Conservation (phyloP, 164 flowering plant species). For the Hamamelis virginiana region DNA sequence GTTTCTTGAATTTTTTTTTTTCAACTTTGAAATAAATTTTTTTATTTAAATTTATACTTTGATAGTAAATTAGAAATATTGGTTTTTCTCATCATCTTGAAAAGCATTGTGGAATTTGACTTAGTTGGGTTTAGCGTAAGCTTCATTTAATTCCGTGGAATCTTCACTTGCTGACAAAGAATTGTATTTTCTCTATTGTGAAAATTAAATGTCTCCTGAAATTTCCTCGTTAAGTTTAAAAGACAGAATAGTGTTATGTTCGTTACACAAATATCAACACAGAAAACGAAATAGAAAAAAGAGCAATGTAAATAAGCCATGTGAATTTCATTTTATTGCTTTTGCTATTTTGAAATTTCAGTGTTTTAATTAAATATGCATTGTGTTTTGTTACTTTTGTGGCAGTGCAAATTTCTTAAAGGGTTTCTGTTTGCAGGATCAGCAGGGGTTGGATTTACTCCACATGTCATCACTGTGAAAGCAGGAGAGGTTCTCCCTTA, state of each 20-base stretch:
- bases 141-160: too few relatives aligned
- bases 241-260: too few relatives aligned
- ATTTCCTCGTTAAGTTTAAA: neutral
- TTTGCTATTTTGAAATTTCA: neutral
- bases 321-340: neutral
- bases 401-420: neutral
- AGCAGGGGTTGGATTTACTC: conserved; percentile 73
- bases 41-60: neutral
- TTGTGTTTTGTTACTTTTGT: neutral
- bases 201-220: neutral
- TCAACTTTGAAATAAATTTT: neutral
- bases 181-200: neutral
- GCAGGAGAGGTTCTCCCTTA: conserved; percentile 74
- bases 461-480: conserved; percentile 83
- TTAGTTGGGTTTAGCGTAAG: neutral
- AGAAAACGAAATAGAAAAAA: neutral
- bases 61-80: neutral
- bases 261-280: too few relatives aligned
- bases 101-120: neutral
- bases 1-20: too few relatives aligned
- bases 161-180: too few relatives aligned
- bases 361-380: too few relatives aligned
- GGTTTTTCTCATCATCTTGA: neutral
- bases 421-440: conserved; percentile 52
- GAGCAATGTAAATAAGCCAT: neutral